Evolutionary conservation across 148 eudicot genomes (phyloP).

Genomic region (Suaeda aralocaspica): DNA sequence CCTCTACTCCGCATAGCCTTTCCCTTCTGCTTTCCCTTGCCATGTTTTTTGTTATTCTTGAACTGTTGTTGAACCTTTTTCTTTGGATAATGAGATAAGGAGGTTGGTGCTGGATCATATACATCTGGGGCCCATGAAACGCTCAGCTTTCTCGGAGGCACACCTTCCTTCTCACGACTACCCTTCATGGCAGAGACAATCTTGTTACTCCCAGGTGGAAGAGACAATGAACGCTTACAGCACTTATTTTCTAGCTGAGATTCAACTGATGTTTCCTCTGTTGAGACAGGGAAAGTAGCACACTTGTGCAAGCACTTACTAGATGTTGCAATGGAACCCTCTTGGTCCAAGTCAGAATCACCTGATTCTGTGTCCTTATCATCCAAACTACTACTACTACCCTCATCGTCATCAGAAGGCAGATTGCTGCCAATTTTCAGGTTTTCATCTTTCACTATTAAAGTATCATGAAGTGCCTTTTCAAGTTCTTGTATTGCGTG

Average conservation of each 20-base stretch:
- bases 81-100: slow-evolving; percentile 49
- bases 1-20: slow-evolving; percentile 47
- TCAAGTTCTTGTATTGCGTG: slow-evolving; percentile 40
- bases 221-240: slow-evolving; percentile 32
- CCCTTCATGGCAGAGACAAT: slow-evolving; percentile 88
- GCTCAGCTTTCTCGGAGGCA: slow-evolving; percentile 40
- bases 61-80: slow-evolving; percentile 42
- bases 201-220: slow-evolving; percentile 57
- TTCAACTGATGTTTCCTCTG: slow-evolving; percentile 11
- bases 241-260: slow-evolving; percentile 23
- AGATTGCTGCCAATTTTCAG: slow-evolving; percentile 12
- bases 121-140: slow-evolving; percentile 96
- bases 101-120: slow-evolving; percentile 72
- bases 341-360: slow-evolving; percentile 8
- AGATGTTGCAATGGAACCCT: slow-evolving; percentile 24
- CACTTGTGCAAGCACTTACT: slow-evolving; percentile 38
- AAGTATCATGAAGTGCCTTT: slow-evolving; percentile 29
- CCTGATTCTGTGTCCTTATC: slow-evolving; percentile 27
- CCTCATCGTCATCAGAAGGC: slow-evolving; percentile 23
- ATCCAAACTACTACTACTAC: slow-evolving; percentile 22
- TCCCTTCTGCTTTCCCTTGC: slow-evolving; percentile 64
- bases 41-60: slow-evolving; percentile 52
- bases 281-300: slow-evolving; percentile 37
- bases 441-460: slow-evolving; percentile 34
- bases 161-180: slow-evolving; percentile 69